phyloP scores from a whole-genome alignment of 2,329 filamentous ascomycete species.

The Sarocladiaceae sp. region DNA sequence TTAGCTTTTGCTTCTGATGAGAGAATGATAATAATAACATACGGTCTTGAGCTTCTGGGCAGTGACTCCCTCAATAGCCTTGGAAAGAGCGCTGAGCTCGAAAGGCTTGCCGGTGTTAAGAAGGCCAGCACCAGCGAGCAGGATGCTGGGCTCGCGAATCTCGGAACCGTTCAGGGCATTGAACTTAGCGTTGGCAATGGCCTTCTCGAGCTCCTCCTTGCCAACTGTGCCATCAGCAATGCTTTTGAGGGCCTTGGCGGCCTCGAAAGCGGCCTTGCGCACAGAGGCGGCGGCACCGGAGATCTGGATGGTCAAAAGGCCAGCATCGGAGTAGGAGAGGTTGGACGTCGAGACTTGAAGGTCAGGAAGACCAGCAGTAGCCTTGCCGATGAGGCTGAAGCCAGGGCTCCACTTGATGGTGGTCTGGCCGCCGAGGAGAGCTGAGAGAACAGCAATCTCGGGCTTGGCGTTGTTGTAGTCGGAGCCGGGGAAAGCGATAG shows the following conservation, averaged over 20 bases:
- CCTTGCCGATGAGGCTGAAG: conserved; percentile 86
- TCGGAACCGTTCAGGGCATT: conserved; percentile 79
- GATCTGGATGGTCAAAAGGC: conserved; percentile 80
- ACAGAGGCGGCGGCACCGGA: conserved; percentile 71
- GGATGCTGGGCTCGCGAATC: conserved; percentile 70
- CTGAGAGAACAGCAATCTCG: conserved; percentile 79
- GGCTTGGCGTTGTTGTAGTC: conserved; percentile 81
- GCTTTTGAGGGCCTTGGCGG: conserved; percentile 78
- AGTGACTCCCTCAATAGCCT: conserved; percentile 76
- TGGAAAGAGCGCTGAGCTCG: conserved; percentile 75
- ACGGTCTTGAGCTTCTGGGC: conserved; percentile 82
- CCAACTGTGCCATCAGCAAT: conserved; percentile 70
- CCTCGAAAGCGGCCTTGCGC: conserved; percentile 67
- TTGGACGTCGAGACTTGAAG: conserved; percentile 71
- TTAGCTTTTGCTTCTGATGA: conserved; percentile 8
- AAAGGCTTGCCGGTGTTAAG: conserved; percentile 78
- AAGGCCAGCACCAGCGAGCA: conserved; percentile 80
- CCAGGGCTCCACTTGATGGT: conserved; percentile 94
- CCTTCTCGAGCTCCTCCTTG: conserved; percentile 88
- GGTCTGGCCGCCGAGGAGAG: conserved; percentile 85
- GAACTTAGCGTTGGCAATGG: conserved; percentile 90
- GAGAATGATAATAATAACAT: conserved; percentile 34
- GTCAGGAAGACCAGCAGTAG: conserved; percentile 60
- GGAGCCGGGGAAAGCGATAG: conserved; percentile 90
- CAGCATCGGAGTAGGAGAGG: conserved; percentile 87